phyloP scores from a whole-genome alignment of 768 basidiomycete species.

The Agrocybe praecox region DNA sequence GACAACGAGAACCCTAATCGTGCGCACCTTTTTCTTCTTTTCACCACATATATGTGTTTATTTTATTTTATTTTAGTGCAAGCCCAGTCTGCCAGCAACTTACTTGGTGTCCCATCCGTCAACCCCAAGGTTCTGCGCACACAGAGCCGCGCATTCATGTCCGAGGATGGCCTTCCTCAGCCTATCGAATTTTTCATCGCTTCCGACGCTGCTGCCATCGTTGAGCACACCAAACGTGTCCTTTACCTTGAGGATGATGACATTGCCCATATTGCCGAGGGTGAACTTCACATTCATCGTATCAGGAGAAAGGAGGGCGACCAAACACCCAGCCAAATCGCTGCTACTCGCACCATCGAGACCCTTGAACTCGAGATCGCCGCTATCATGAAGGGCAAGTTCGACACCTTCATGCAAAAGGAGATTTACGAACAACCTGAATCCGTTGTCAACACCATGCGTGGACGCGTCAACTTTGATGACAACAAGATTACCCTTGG shows the following conservation, averaged over 20 bases:
- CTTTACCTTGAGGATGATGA: conserved; percentile 99
- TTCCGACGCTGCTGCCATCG: conserved; percentile 93
- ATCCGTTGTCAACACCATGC: conserved; percentile 99
- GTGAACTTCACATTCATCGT: conserved; percentile 98
- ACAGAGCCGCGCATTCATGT: conserved; percentile 97
- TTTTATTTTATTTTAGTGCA: conserved; percentile 31
- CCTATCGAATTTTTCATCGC: conserved; percentile 99
- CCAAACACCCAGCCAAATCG: conserved; percentile 58
- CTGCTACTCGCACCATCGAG: conserved; percentile 91
- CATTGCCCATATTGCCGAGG: conserved; percentile 95
- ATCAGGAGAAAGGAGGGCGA: conserved; percentile 81
- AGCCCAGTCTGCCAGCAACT: conserved; percentile 36
- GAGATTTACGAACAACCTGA: conserved; percentile 99
- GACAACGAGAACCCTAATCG: conserved; percentile 51
- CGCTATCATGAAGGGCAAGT: conserved; percentile 99
- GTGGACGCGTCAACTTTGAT: conserved; percentile 99
- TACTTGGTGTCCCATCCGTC: conserved; percentile 68
- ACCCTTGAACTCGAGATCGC: conserved; percentile 98
- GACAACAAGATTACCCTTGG: conserved; percentile 89
- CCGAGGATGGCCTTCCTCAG: conserved; percentile 96
- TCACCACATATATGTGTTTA: conserved; percentile 13
- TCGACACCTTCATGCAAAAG: conserved; percentile 99
- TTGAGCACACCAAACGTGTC: conserved; percentile 99
- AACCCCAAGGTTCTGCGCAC: conserved; percentile 86
- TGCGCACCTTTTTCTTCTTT: conserved; percentile 30